These are phyloP conservation scores for Penicillium digitatum DNA, from an alignment of 2,329 filamentous ascomycete species.

Conservation along the genomic window DNA sequence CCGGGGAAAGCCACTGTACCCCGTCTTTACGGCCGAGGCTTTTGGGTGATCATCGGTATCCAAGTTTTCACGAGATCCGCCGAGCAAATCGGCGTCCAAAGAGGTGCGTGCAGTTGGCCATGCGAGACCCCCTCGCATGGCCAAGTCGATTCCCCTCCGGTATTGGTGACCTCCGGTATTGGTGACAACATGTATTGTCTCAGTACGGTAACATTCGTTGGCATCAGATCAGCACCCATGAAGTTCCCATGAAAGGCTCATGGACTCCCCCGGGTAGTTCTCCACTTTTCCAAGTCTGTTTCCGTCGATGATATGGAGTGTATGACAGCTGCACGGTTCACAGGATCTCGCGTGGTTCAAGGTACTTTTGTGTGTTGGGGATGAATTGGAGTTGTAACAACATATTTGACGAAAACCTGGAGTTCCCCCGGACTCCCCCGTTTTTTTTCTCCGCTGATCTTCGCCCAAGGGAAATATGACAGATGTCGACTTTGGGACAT, in stretches of 20 bases:
- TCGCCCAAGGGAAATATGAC: neutral
- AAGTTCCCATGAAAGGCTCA: neutral
- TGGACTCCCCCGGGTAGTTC: neutral
- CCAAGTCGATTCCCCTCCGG: neutral
- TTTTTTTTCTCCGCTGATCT: neutral
- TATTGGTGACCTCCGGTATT: neutral
- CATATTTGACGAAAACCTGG: slow-evolving; percentile 3
- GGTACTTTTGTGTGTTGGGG: neutral
- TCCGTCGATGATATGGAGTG: neutral
- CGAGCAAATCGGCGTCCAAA: neutral
- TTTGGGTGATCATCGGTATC: neutral
- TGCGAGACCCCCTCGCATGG: neutral
- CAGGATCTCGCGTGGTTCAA: neutral
- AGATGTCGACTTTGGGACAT: neutral
- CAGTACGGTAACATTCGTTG: neutral
- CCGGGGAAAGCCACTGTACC: neutral
- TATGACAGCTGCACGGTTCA: neutral
- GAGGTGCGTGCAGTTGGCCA: neutral
- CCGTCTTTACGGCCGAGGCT: neutral
- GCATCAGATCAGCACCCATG: too few species aligned
- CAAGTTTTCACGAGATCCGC: neutral
- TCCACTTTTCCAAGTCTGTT: neutral
- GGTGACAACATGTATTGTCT: neutral
- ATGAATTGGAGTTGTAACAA: neutral
- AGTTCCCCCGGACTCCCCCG: slow-evolving; percentile 5